phyloP scores from a whole-genome alignment of 1,139 yeast genomes.

The Kazachstania sp. region DNA sequence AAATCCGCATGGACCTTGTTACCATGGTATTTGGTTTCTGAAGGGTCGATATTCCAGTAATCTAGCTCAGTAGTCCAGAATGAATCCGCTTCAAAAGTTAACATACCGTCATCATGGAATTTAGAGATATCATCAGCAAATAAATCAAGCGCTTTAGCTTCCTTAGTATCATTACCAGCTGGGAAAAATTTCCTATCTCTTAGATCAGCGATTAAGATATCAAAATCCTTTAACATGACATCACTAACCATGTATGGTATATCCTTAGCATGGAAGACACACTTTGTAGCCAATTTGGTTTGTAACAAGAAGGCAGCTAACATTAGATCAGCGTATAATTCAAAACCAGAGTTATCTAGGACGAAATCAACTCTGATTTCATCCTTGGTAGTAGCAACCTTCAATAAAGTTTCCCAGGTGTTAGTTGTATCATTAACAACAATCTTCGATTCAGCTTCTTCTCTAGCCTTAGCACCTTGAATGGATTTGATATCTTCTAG shows the following conservation, averaged over 20 bases:
- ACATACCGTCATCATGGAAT: slow-evolving; percentile 43
- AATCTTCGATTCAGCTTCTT: slow-evolving; percentile 74
- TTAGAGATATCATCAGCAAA: slow-evolving; percentile 44
- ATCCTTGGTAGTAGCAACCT: slow-evolving; percentile 16
- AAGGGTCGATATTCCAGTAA: slow-evolving; percentile 59
- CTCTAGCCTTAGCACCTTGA: slow-evolving; percentile 85
- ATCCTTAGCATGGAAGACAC: slow-evolving; percentile 79
- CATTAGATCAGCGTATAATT: slow-evolving; percentile 79
- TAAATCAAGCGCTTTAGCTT: slow-evolving; percentile 32
- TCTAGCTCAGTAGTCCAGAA: slow-evolving; percentile 81
- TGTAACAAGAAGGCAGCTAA: slow-evolving; percentile 70
- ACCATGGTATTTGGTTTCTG: slow-evolving; percentile 50
- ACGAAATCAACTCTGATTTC: slow-evolving; percentile 66
- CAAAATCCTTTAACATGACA: slow-evolving; percentile 76
- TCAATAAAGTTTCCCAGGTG: slow-evolving; percentile 51
- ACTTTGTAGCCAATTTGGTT: slow-evolving; percentile 48
- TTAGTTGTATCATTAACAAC: slow-evolving; percentile 62
- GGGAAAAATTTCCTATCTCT: slow-evolving; percentile 45
- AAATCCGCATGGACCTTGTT: slow-evolving; percentile 44
- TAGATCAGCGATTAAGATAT: slow-evolving; percentile 51
- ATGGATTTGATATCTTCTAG: slow-evolving; percentile 81
- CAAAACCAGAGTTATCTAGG: slow-evolving; percentile 93
- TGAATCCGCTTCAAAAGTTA: slow-evolving; percentile 53
- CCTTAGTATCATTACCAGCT: slow-evolving; percentile 36
- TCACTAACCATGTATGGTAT: slow-evolving; percentile 98